These are phyloP conservation scores for Fusarium mexicanum DNA, from an alignment of 2,329 filamentous ascomycete species.

Conservation along the genomic window DNA sequence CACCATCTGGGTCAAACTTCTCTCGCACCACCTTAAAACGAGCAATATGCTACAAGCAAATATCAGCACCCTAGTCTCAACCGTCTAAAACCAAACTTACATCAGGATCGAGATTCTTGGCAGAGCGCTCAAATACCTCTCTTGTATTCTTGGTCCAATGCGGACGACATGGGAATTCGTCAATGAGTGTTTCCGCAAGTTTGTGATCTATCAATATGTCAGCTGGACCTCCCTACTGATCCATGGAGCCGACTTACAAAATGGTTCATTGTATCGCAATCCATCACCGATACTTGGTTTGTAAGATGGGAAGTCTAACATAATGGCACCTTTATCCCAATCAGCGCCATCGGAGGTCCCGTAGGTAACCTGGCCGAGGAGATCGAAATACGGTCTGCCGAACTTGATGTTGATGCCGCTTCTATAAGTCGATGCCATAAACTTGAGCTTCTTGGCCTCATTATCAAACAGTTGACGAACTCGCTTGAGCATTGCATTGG, in stretches of 20 bases:
- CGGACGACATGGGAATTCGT: neutral
- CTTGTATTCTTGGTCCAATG: slow-evolving; percentile 9
- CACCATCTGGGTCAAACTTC: neutral
- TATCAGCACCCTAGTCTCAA: accelerated
- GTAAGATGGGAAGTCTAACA: neutral
- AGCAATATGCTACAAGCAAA: neutral
- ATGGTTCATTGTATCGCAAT: neutral
- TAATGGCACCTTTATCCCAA: slow-evolving; percentile 1
- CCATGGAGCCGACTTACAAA: accelerated
- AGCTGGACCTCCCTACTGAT: accelerated
- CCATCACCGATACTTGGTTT: neutral
- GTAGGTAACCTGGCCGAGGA: neutral
- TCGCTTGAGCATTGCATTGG: neutral
- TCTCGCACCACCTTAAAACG: neutral
- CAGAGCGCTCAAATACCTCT: neutral
- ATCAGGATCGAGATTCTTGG: neutral
- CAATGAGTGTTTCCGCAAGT: neutral
- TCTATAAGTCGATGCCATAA: neutral
- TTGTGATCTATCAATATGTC: neutral
- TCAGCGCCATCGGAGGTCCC: neutral
- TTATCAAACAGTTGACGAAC: neutral
- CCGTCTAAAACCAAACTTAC: neutral
- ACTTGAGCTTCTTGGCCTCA: neutral
- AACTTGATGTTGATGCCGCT: slow-evolving; percentile 13
- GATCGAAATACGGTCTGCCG: neutral